Evolutionary conservation across 371 early-diverging fungal genomes (phyloP).

Genomic region (Saksenaea oblongispora): DNA sequence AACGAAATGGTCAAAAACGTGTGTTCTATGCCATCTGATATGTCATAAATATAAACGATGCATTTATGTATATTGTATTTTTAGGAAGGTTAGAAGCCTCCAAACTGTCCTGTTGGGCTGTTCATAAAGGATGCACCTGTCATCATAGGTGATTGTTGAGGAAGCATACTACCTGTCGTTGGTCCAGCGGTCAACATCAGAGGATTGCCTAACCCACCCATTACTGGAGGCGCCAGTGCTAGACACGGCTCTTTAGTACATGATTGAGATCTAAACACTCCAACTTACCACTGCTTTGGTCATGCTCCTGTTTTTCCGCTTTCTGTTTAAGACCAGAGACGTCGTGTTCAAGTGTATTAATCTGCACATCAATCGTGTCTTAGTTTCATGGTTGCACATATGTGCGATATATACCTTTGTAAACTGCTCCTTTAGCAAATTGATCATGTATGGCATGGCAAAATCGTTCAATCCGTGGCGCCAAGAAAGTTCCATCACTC

Average conservation of each 20-base stretch:
- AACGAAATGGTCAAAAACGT: conserved; percentile 1
- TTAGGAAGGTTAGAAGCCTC: neutral
- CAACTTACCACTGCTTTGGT: conserved; percentile 24
- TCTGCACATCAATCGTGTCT: neutral
- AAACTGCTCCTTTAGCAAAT: conserved; percentile 81
- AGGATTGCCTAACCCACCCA: conserved; percentile 61
- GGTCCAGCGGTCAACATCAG: conserved; percentile 60
- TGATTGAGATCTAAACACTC: neutral
- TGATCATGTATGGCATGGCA: conserved; percentile 96
- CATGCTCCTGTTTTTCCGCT: neutral
- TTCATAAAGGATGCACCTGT: conserved; percentile 31
- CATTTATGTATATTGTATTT: neutral
- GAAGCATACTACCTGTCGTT: conserved; percentile 24
- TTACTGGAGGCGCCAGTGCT: conserved; percentile 30
- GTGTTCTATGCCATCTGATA: conserved; percentile 3
- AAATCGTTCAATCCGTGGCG: conserved; percentile 84
- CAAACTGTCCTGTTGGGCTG: neutral
- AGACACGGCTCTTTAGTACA: neutral
- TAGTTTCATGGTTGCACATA: neutral
- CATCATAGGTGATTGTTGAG: conserved; percentile 46
- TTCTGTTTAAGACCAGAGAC: neutral
- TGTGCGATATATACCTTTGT: conserved; percentile 49
- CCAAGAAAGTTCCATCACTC: conserved; percentile 94
- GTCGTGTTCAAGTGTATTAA: neutral
- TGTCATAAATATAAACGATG: neutral